Percentiles rank a stretch among this genome's conserved stretches.
Evolutionary conservation across 2,329 filamentous ascomycete species (phyloP).

Genomic region (Lachnellula cervina): DNA sequence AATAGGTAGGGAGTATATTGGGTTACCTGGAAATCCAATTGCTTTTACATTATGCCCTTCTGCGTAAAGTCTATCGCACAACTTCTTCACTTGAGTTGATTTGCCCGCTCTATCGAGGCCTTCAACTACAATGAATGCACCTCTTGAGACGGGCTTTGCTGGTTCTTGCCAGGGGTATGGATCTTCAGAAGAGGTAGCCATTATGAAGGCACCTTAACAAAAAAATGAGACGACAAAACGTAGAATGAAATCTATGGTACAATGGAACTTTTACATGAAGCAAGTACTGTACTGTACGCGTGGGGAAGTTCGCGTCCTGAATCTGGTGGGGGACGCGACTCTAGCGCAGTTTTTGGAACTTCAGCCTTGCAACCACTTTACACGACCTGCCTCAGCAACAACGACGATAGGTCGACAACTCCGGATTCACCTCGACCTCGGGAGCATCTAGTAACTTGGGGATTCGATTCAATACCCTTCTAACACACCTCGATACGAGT

Average conservation of each 20-base stretch:
- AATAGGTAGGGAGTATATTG: not conserved
- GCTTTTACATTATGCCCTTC: conserved; percentile 50
- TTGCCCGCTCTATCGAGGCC: conserved; percentile 69
- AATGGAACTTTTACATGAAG: too few relatives aligned
- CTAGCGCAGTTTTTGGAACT: not conserved
- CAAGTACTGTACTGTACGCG: too few relatives aligned
- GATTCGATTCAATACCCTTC: not conserved
- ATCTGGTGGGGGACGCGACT: conserved; percentile 6
- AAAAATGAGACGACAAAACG: not conserved
- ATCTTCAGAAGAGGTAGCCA: conserved; percentile 10
- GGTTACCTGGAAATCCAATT: conserved; percentile 61
- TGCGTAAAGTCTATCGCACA: conserved; percentile 48
- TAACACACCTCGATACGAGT: not conserved
- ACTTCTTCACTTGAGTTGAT: conserved; percentile 61
- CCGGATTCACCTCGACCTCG: not conserved
- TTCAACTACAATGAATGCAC: conserved; percentile 65
- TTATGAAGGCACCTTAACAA: not conserved
- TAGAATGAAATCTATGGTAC: too few relatives aligned
- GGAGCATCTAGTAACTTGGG: not conserved
- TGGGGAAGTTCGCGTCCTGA: not conserved
- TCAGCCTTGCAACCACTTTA: conserved; percentile 7
- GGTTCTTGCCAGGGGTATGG: conserved; percentile 27
- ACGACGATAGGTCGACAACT: not conserved
- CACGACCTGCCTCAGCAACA: not conserved
- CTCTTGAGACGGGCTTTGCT: conserved; percentile 35